Percentiles rank a stretch among this genome's conserved stretches.
Evolutionary conservation across 2,329 filamentous ascomycete genomes (phyloP).

Genomic region (Aaosphaeria arxii): DNA sequence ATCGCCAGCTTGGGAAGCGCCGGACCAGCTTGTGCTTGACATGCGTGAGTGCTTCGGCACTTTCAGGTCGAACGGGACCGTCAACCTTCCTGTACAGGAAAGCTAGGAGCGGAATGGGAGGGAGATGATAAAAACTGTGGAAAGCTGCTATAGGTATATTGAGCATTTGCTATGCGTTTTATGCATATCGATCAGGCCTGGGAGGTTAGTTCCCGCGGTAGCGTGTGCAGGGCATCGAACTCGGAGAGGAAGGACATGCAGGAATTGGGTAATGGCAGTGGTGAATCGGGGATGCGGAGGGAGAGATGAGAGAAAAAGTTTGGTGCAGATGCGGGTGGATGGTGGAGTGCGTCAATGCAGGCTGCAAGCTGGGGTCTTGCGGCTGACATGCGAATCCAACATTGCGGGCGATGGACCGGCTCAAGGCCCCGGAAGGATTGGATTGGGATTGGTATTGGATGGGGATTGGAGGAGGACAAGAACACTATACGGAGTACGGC

Average conservation of each 20-base stretch:
- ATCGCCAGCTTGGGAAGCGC: conserved; percentile 41
- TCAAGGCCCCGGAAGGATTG: too few relatives aligned
- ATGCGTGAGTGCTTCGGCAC: conserved; percentile 39
- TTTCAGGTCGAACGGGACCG: conserved; percentile 10
- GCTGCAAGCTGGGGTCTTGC: conserved; percentile 3
- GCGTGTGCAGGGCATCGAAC: too few relatives aligned
- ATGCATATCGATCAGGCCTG: too few relatives aligned
- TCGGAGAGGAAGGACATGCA: too few relatives aligned
- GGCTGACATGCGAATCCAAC: conserved; percentile 2
- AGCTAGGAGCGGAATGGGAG: conserved; percentile 5
- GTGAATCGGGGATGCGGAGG: too few relatives aligned
- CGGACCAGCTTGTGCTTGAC: conserved; percentile 40
- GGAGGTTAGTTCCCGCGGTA: too few relatives aligned
- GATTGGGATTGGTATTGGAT: too few relatives aligned
- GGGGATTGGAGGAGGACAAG: too few relatives aligned
- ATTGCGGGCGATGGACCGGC: too few relatives aligned
- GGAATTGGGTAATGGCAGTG: too few relatives aligned
- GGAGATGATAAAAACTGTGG: conserved; percentile 22
- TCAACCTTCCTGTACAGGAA: conserved; percentile 21
- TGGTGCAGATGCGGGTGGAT: background rate
- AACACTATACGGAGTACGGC: too few relatives aligned
- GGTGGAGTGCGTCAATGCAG: conserved; percentile 4
- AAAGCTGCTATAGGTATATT: conserved; percentile 33
- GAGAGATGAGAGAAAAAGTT: too few relatives aligned
- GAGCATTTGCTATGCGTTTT: conserved; percentile 18